These are phyloP conservation scores for Kregervanrija delftensis DNA, from an alignment of 805 yeast genomes.

Conservation along the genomic window DNA sequence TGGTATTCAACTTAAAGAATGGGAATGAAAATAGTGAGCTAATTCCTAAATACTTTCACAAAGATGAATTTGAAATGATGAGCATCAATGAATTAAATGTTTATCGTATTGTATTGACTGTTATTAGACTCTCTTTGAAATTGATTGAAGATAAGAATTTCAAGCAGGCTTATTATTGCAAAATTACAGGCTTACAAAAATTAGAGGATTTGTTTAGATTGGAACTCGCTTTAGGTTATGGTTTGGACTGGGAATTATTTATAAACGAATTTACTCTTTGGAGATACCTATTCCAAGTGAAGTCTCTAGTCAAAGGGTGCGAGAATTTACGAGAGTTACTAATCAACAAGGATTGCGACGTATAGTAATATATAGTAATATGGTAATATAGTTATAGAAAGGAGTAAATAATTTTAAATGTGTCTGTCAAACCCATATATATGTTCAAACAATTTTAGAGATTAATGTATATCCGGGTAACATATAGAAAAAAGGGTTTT, in stretches of 20 bases:
- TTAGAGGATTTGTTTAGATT: conserved; percentile 31
- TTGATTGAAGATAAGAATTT: conserved; percentile 39
- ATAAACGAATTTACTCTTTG: conserved; percentile 30
- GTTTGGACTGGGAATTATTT: conserved; percentile 34
- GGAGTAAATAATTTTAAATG: too few species aligned
- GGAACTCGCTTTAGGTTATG: conserved; percentile 35
- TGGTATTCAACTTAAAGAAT: conserved; percentile 20
- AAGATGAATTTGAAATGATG: conserved; percentile 14
- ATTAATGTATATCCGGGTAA: too few species aligned
- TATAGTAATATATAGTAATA: too few species aligned
- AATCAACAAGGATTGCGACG: too few species aligned
- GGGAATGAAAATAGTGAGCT: background rate
- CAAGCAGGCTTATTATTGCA: conserved; percentile 35
- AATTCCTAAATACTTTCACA: background rate
- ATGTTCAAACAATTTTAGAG: too few species aligned
- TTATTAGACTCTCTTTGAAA: conserved; percentile 34
- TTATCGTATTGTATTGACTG: conserved; percentile 33
- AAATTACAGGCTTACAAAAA: conserved; percentile 37
- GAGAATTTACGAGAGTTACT: background rate
- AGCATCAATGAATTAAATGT: conserved; percentile 32
- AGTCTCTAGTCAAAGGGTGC: conserved; percentile 12
- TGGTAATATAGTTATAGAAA: too few species aligned
- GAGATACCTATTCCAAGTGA: conserved; percentile 28
- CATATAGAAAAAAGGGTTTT: too few species aligned
- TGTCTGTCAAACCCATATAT: too few species aligned